Evolutionary conservation across 331 rosid genomes (phyloP).

Genomic region (Quercus tomentella): DNA sequence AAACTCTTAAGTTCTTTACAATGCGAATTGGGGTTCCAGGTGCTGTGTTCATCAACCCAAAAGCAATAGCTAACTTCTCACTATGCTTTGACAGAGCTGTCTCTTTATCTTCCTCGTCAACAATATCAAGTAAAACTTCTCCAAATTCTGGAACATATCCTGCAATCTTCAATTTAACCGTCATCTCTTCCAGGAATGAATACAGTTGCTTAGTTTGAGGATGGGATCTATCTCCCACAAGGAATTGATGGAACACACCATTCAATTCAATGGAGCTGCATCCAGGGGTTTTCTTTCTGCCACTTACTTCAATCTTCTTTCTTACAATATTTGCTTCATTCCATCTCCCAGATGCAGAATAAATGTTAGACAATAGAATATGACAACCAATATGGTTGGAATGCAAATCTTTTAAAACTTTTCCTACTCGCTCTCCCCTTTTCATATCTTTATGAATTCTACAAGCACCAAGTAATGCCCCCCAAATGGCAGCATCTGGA

Average conservation of each 20-base stretch:
- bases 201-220: constrained; percentile 36
- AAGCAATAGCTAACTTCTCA: constrained; percentile 53
- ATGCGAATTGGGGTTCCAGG: constrained; percentile 45
- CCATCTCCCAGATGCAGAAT: constrained; percentile 46
- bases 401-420: constrained; percentile 31
- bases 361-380: constrained; percentile 38
- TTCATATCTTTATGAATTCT: constrained; percentile 47
- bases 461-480: constrained; percentile 45
- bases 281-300: constrained; percentile 35
- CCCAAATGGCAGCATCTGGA: constrained; percentile 48
- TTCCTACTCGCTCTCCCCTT: constrained; percentile 36
- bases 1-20: constrained; percentile 44
- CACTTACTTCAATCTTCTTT: constrained; percentile 26
- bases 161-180: constrained; percentile 32
- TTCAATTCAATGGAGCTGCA: constrained; percentile 50
- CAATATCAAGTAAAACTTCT: constrained; percentile 39
- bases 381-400: constrained; percentile 46
- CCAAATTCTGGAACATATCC: constrained; percentile 42
- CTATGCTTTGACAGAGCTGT: constrained; percentile 44
- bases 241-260: constrained; percentile 41
- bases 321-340: constrained; percentile 43
- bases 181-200: constrained; percentile 47
- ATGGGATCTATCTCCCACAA: constrained; percentile 43
- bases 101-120: constrained; percentile 54
- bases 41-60: constrained; percentile 45